Evolutionary conservation across 2,329 filamentous ascomycete species (phyloP), one percentile per base, ranked within the genome.

Genomic region (Thyridium curvatum): DNA sequence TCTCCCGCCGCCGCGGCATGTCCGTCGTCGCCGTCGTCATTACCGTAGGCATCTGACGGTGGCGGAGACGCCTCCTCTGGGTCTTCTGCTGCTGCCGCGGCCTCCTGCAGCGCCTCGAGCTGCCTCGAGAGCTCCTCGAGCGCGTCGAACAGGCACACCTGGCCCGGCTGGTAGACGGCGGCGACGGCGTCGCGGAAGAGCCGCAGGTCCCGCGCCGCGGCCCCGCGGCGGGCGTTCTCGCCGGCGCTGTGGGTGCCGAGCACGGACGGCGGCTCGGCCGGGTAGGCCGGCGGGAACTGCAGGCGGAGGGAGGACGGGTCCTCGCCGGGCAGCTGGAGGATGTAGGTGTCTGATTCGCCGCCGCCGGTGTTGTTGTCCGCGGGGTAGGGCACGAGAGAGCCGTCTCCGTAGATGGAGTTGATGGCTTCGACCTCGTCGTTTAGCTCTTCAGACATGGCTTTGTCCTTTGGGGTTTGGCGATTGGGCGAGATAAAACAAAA

Each of bases 71-170:
- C 30, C 39, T 39, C 37, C 2, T 43, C 43, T 3, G 39, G 47
- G 1, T 38, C 39, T 6, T 43, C 41, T 8, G 45, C 52, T 14
- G 41, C 44, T 37, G 46, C 42, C 18, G 41, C 38, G 33, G 40
- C 44, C 14, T 47, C 36, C 8, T 43, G 49, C 8, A 48, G 50
- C 17, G 53, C 54, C 39, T 64, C 61, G 3, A 59, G 58, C 15
- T 66, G 52, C 38, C 71, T 66, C 40, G 65, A 71, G 47, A 84
- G 65, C 53, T 86, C 83, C 52, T 95, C 90, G 30, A 96, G 73
- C n/a, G 94, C 74, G 56, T 96, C 91, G 52, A 90, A 98, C 3
- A 98, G 66, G 53, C 90, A 96, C 16, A 94, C 88, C 38, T 79
- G 74, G 0, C 88, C 89, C 0, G 79, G 74, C 38, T 74, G 71